Evolutionary conservation across 1,139 yeast species (phyloP), one percentile per base, ranked within the genome.

Genomic region (Dujonia santamariae): DNA sequence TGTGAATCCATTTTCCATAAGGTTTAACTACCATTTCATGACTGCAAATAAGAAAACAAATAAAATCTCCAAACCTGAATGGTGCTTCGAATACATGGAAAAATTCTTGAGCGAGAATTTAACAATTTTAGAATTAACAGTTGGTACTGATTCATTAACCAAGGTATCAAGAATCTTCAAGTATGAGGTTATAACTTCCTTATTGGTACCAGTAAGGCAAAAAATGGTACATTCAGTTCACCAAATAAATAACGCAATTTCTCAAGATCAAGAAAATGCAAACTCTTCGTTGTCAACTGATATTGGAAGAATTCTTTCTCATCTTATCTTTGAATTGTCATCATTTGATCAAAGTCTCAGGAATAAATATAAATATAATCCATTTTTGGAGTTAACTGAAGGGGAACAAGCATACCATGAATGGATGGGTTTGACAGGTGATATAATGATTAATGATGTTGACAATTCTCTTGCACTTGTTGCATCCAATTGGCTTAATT

Each of bases 21-120:
- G 92, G 38, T 85, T 88, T 51, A 67, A 74, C 29, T 90, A 72
- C 57, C 96, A 90, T 56, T 90, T 90, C 56, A 78, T 77, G 38
- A 57, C 70, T 11, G 41, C 60, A 1, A 64, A 67, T 16, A 67
- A 64, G 31, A 81, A 79, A 14, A 84, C 95, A 0, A 84, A 83
- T 47, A 71, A 80, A 38, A 56, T 80, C 24, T 83, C 85, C 37
- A 81, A 80, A 48, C 95, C 95, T 0, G 95, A 86, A 53, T 81
- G 90, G 82, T 77, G 82, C n/a, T 69, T 82, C 40, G 64, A 63
- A 20, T 85, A 74, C 46, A 54, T 77, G 15, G 67, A 72, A 38
- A 68, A 70, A 13, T 74, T 78, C 37, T 45, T 85, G 15, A 62
- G 63, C 12, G 67, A 73, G 32, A 66, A 75, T 45, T 38, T 61